phyloP scores from a whole-genome alignment of 768 basidiomycete genomes.

The Mycena belliarum region DNA sequence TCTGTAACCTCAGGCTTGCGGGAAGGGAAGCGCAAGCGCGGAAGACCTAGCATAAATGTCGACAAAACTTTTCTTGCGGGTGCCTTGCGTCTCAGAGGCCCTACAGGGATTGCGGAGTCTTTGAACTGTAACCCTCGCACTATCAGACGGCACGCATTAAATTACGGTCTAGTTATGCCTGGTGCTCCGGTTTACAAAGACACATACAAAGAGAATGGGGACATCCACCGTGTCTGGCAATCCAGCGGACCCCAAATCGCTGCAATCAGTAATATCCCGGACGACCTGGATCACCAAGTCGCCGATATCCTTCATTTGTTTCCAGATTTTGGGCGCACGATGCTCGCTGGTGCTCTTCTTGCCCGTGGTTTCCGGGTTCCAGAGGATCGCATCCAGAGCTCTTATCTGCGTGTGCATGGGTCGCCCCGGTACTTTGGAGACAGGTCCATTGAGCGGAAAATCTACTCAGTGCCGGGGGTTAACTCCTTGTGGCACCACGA shows the following conservation, averaged over 20 bases:
- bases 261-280: background rate
- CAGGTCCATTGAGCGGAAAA: slow-evolving; percentile 9
- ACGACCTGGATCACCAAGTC: background rate
- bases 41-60: background rate
- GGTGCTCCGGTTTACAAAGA: background rate
- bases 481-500: slow-evolving; percentile 39
- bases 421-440: slow-evolving; percentile 11
- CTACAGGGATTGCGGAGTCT: background rate
- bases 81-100: background rate
- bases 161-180: background rate
- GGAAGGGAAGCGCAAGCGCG: background rate
- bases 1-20: background rate
- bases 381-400: slow-evolving; percentile 5
- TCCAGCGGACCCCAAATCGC: no score
- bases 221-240: no score
- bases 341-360: slow-evolving; percentile 12
- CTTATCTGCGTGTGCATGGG: slow-evolving; percentile 12
- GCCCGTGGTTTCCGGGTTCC: background rate
- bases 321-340: slow-evolving; percentile 11
- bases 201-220: no score
- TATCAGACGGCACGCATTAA: background rate
- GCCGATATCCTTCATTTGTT: slow-evolving; percentile 8
- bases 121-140: background rate
- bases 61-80: background rate
- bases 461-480: slow-evolving; percentile 30